Base-by-base conservation (phyloP, 139 green algal species). In the Tetradesmus lagerheimii region DNA sequence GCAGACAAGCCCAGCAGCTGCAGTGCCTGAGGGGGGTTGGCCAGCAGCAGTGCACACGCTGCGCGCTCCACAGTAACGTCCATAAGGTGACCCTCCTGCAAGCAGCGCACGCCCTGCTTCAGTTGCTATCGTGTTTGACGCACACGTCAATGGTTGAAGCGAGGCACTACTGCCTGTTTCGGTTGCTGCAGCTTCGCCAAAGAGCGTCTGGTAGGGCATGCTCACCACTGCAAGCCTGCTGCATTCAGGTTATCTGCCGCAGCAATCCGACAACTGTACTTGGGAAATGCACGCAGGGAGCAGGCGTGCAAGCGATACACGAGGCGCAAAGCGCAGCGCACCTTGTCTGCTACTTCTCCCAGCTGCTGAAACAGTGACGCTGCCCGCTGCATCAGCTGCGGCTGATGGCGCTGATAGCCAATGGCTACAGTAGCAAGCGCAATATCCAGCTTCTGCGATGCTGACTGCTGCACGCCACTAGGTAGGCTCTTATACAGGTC, bases 371-470 rank as follows among this genome's bases (percentile, higher is more conserved):
- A 90, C n/a, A 77, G 29, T 6, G 4, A 27, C 27, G 77, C 79
- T 47, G 81, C 85, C 35, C 39, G 85, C 45, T 45, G 45, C 64
- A 90, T 27, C 29, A 86, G 80, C 12, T 41, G 43, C 31, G 90
- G 85, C 37, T 80, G 66, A 14, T 43, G 43, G 23, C 62, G 86
- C 71, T n/a, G 14, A 34, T 82, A 91, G 38, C 89, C 92, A 31
- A 91, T 86, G 9, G 91, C 92, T 15, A 92, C 75, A 2, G 47
- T 82, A 0, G 92, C 90, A 6, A 93, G 83, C 2, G 92, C 92
- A 27, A 47, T 57, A 53, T 93, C 89, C 38, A 93, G 90, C 82
- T 85, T 45, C 82, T 91, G 75, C 4, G 79, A 74, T 0, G 77
- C 45, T 29, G 57, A 38, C 25, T 81, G 29, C 34, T 25, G 67